Evolutionary conservation across 1,139 yeast genomes (phyloP).

Genomic region (Taphrina communis): DNA sequence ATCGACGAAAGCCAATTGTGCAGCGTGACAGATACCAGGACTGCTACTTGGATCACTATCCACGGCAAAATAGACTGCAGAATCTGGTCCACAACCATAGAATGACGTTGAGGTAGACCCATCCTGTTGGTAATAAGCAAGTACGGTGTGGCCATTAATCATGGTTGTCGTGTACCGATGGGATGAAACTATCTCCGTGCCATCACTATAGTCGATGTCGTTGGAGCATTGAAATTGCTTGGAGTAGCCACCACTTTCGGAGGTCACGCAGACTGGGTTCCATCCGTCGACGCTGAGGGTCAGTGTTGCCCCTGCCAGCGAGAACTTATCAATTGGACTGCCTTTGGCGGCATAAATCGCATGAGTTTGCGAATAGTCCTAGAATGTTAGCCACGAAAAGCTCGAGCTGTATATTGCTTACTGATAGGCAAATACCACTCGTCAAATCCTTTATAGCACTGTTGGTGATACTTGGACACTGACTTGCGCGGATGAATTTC

Average conservation of each 20-base stretch:
- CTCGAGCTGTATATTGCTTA: background rate
- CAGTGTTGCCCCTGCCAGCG: conserved; percentile 4
- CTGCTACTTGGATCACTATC: conserved; percentile 5
- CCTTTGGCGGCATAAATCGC: conserved; percentile 16
- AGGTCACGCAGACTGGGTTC: conserved; percentile 6
- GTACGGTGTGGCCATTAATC: conserved; percentile 1
- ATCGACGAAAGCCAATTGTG: conserved; percentile 14
- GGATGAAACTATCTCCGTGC: conserved; percentile 2
- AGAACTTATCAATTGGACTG: conserved; percentile 10
- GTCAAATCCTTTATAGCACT: conserved; percentile 15
- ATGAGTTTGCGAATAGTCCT: conserved; percentile 7
- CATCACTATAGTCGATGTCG: conserved; percentile 9
- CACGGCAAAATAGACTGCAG: conserved; percentile 20
- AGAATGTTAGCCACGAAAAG: background rate
- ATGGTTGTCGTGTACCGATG: background rate
- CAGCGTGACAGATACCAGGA: conserved; percentile 21
- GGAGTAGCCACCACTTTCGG: conserved; percentile 12
- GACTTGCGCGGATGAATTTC: conserved; percentile 1
- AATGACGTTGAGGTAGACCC: conserved; percentile 4
- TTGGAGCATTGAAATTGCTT: conserved; percentile 22
- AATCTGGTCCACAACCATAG: conserved; percentile 17
- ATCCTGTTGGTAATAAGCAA: background rate
- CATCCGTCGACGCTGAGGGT: conserved; percentile 1
- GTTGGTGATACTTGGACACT: conserved; percentile 8
- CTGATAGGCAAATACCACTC: conserved; percentile 13